Percentiles rank a stretch among this genome's conserved stretches.
Evolutionary conservation across 2,329 filamentous ascomycete species (phyloP).

Genomic region (Ophiostoma quercus): DNA sequence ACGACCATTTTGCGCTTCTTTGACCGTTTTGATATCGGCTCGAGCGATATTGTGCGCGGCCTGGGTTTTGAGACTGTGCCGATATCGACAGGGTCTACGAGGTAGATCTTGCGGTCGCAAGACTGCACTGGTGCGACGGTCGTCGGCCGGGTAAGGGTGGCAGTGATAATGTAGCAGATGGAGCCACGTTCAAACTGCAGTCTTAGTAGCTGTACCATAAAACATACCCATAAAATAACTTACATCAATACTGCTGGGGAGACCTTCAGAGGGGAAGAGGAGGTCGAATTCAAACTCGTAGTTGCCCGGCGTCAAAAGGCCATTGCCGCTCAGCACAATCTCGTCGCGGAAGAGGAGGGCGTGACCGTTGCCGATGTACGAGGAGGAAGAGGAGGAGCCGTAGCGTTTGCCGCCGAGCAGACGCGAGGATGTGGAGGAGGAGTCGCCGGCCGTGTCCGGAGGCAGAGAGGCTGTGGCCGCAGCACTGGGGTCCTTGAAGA

Average conservation of each 20-base stretch:
- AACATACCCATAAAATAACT: not conserved
- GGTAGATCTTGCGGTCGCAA: slow-evolving; percentile 73
- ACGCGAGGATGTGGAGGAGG: slow-evolving; percentile 38
- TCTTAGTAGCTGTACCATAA: not conserved
- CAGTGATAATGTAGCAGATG: slow-evolving; percentile 84
- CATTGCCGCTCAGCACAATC: slow-evolving; percentile 71
- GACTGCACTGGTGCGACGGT: slow-evolving; percentile 74
- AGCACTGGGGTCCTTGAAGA: slow-evolving; percentile 63
- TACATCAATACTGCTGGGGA: slow-evolving; percentile 89
- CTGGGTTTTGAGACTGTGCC: slow-evolving; percentile 68
- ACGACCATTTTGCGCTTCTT: slow-evolving; percentile 55
- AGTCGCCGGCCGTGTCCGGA: slow-evolving; percentile 18
- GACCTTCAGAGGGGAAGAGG: slow-evolving; percentile 34
- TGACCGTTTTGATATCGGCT: slow-evolving; percentile 70
- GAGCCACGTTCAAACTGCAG: slow-evolving; percentile 86
- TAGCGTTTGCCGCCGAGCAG: slow-evolving; percentile 1
- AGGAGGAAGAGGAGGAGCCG: slow-evolving; percentile 17
- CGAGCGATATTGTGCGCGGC: slow-evolving; percentile 76
- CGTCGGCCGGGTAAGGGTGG: slow-evolving; percentile 82
- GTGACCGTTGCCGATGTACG: slow-evolving; percentile 68
- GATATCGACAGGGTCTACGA: slow-evolving; percentile 81
- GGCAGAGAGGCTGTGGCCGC: slow-evolving; percentile 35
- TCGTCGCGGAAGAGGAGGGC: slow-evolving; percentile 81
- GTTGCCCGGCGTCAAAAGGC: slow-evolving; percentile 64
- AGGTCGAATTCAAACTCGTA: slow-evolving; percentile 65